Percentiles rank a stretch among this genome's conserved stretches.
Conservation (phyloP, 192 early-diverging fungal genomes). For the Coemansia sp. region DNA sequence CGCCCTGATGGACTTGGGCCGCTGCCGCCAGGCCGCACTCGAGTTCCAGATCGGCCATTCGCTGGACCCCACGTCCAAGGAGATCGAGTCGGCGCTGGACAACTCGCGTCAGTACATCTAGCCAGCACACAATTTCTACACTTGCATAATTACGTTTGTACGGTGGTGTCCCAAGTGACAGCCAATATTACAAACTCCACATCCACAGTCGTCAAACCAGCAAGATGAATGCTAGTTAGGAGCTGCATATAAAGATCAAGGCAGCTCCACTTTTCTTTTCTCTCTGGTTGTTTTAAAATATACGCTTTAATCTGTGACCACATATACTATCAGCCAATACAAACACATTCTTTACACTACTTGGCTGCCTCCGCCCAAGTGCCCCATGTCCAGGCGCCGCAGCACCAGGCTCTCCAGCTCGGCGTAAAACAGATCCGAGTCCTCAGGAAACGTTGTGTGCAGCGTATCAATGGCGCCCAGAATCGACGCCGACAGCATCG, state of each 20-base stretch:
- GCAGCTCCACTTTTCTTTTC: no score
- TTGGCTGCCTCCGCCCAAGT: not conserved
- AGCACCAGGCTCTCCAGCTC: not conserved
- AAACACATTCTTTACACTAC: no score
- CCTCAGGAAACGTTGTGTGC: conserved; percentile 80
- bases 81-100: conserved; percentile 75
- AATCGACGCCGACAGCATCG: conserved; percentile 79
- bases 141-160: no score
- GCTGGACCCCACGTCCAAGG: conserved; percentile 70
- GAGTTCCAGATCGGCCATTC: conserved; percentile 78
- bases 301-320: no score
- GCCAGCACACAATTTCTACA: no score
- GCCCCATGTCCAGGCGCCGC: not conserved
- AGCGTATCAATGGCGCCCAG: conserved; percentile 79
- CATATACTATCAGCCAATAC: no score
- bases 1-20: conserved; percentile 79
- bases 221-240: no score
- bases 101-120: conserved; percentile 53
- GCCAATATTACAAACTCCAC: no score
- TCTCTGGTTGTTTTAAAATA: no score
- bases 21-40: conserved; percentile 75
- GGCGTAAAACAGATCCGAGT: conserved; percentile 62
- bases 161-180: no score
- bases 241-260: no score
- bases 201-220: no score